Percentiles rank a stretch among this genome's conserved stretches.
Evolutionary conservation across 2,329 filamentous ascomycete species (phyloP).

Genomic region (Colletotrichum paranaense): DNA sequence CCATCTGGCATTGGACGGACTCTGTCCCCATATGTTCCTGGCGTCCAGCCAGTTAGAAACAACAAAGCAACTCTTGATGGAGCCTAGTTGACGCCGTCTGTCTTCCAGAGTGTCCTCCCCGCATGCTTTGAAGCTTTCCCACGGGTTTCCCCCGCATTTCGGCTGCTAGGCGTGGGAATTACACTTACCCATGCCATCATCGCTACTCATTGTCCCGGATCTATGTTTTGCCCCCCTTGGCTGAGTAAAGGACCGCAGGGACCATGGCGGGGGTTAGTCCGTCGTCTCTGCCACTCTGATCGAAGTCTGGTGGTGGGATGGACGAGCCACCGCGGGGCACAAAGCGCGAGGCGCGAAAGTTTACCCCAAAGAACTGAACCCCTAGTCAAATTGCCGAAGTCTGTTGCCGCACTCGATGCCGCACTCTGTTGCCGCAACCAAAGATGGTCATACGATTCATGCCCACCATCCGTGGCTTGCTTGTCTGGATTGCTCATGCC

Average conservation of each 20-base stretch:
- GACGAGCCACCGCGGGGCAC: not conserved
- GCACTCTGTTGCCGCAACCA: slow-evolving; percentile 13
- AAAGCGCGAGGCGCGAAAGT: not conserved
- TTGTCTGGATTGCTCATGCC: not conserved
- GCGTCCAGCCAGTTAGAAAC: not conserved
- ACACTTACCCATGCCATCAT: slow-evolving; percentile 6
- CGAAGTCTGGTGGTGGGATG: not conserved
- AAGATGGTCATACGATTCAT: slow-evolving; percentile 17
- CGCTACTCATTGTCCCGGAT: not conserved
- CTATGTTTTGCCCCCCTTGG: slow-evolving; percentile 6
- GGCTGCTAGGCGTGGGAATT: slow-evolving; percentile 2
- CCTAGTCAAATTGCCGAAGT: slow-evolving; percentile 12
- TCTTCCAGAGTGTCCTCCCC: not conserved
- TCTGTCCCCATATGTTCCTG: not conserved
- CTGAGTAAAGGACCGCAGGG: not conserved
- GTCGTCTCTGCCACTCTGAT: not conserved
- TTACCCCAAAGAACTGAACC: not conserved
- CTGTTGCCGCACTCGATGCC: slow-evolving; percentile 18
- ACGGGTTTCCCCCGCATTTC: slow-evolving; percentile 11
- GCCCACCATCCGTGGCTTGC: not conserved
- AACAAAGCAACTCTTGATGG: not conserved
- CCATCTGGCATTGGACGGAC: not conserved
- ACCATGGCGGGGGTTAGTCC: not conserved
- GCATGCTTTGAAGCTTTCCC: not conserved
- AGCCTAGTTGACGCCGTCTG: not conserved